Conservation (phyloP, 2,329 filamentous ascomycete species). For the Fusarium acutatum region DNA sequence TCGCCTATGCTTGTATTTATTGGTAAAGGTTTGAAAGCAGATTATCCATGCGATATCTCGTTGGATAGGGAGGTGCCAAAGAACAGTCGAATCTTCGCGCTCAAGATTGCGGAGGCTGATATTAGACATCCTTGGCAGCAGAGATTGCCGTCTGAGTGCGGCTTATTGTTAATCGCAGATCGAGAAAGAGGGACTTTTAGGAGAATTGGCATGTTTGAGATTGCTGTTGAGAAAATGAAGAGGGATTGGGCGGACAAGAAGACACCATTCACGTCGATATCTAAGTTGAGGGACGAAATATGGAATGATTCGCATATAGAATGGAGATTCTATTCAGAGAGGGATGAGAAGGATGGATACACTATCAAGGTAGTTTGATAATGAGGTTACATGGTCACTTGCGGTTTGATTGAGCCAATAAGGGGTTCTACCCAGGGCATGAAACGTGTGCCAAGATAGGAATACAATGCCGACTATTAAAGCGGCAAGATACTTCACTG, state of each 20-base stretch:
- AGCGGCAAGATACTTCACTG: accelerated
- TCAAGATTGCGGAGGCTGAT: background rate
- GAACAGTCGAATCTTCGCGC: background rate
- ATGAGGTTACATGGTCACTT: no score
- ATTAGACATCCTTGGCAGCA: background rate
- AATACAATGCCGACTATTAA: accelerated
- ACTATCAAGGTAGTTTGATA: background rate
- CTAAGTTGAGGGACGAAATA: background rate
- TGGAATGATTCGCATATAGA: background rate
- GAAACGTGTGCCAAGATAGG: accelerated
- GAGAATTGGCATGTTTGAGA: background rate
- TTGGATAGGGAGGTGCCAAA: background rate
- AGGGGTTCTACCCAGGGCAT: accelerated
- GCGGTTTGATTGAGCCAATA: background rate
- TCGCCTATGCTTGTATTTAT: background rate
- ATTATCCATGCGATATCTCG: background rate
- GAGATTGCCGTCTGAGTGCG: background rate
- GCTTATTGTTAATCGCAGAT: background rate
- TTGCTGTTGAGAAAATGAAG: background rate
- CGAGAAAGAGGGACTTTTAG: background rate
- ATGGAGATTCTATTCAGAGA: background rate
- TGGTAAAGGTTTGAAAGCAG: background rate
- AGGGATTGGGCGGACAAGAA: background rate
- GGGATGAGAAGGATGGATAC: background rate
- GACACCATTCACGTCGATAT: background rate